Evolutionary conservation across 108 stramenopile genomes (phyloP).

Genomic region (Nitzschia inconspicua): DNA sequence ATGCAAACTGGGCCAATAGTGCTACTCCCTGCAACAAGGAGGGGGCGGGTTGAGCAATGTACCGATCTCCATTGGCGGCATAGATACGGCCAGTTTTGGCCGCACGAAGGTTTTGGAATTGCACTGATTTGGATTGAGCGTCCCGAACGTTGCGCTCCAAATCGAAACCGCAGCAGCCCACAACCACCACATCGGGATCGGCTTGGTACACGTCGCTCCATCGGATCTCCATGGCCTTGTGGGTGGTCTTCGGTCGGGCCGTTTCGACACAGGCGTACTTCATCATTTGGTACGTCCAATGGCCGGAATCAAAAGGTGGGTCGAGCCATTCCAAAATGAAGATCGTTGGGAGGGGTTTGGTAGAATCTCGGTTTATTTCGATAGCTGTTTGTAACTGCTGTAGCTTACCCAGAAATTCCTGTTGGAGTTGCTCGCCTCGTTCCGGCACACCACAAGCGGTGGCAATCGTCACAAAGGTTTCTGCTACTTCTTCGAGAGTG

Average conservation of each 20-base stretch:
- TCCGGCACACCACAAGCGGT: conserved; percentile 52
- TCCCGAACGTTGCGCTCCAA: conserved; percentile 71
- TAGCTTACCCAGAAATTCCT: conserved; percentile 35
- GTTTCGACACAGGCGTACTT: conserved; percentile 59
- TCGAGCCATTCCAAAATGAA: conserved; percentile 91
- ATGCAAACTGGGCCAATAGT: conserved; percentile 69
- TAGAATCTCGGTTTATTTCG: conserved; percentile 1
- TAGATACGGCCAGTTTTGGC: conserved; percentile 48
- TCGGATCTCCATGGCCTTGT: conserved; percentile 52
- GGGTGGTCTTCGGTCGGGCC: conserved; percentile 18
- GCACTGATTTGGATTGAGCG: conserved; percentile 28
- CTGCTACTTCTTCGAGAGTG: conserved; percentile 66
- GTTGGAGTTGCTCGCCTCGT: conserved; percentile 37
- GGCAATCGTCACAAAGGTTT: conserved; percentile 61
- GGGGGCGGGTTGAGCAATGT: conserved; percentile 88
- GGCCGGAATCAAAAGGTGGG: conserved; percentile 88
- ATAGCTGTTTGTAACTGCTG: conserved; percentile 18
- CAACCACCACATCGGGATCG: conserved; percentile 82
- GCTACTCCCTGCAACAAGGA: conserved; percentile 70
- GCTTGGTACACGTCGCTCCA: conserved; percentile 54
- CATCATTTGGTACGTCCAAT: conserved; percentile 91
- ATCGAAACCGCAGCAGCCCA: conserved; percentile 91
- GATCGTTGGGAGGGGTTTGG: conserved; percentile 30
- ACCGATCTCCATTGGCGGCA: conserved; percentile 79
- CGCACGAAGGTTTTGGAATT: conserved; percentile 47